These are phyloP conservation scores for Austroboletus rostrupii DNA, from an alignment of 1,284 basidiomycete genomes.

Conservation along the genomic window DNA sequence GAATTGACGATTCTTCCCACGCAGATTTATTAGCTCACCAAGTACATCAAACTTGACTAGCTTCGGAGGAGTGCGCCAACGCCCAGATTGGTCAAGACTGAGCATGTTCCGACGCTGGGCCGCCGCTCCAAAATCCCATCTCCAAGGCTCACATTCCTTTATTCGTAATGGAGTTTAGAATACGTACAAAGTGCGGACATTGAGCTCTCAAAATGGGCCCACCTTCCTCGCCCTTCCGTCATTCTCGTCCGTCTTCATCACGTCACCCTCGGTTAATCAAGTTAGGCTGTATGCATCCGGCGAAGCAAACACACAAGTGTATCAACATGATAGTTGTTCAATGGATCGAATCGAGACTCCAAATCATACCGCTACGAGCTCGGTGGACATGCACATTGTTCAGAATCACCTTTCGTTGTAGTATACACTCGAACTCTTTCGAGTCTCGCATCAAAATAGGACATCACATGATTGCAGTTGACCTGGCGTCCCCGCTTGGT, in stretches of 20 bases:
- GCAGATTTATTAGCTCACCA: conserved; percentile 31
- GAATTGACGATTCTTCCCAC: conserved; percentile 14
- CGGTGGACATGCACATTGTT: no score
- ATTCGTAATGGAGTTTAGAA: not conserved
- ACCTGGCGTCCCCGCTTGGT: conserved; percentile 14
- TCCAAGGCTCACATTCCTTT: not conserved
- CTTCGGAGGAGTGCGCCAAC: not conserved
- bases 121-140: not conserved
- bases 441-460: no score
- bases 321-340: no score
- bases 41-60: conserved; percentile 2
- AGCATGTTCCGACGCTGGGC: not conserved
- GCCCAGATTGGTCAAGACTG: not conserved
- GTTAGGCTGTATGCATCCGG: no score
- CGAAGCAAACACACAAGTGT: no score
- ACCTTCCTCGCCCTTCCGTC: no score
- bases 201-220: conserved; percentile 3
- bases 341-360: no score
- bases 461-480: conserved; percentile 9
- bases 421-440: no score
- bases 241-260: no score
- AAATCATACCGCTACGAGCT: no score
- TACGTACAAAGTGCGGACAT: conserved; percentile 15
- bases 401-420: no score
- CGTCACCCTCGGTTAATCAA: no score